Conservation (phyloP, 768 basidiomycete species). For the Tricholoma hemisulphureum region DNA sequence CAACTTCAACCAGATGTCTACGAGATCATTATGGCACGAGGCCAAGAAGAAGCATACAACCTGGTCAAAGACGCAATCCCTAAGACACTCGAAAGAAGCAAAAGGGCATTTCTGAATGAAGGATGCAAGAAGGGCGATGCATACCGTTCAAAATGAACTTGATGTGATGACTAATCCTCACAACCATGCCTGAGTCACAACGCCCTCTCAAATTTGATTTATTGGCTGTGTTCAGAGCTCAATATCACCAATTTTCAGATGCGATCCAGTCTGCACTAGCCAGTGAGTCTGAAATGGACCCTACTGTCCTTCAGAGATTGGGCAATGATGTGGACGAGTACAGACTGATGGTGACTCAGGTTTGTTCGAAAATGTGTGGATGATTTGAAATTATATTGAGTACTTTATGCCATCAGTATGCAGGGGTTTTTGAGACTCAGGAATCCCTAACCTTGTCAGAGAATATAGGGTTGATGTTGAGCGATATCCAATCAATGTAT, state of each 20-base stretch:
- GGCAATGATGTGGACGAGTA: conserved; percentile 7
- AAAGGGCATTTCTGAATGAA: too few relatives aligned
- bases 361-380: neutral
- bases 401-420: conserved; percentile 4
- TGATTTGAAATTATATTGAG: neutral
- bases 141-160: neutral
- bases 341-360: conserved; percentile 5
- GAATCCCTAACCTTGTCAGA: conserved; percentile 4
- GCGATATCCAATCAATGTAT: conserved; percentile 8
- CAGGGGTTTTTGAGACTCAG: conserved; percentile 6
- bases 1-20: too few relatives aligned
- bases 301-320: conserved; percentile 2
- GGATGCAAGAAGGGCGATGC: too few relatives aligned
- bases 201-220: neutral
- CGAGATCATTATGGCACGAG: too few relatives aligned
- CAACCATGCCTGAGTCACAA: neutral
- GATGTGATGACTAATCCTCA: neutral
- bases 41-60: too few relatives aligned
- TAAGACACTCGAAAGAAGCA: too few relatives aligned
- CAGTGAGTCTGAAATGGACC: conserved; percentile 2
- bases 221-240: neutral
- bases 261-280: neutral
- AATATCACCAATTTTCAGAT: neutral
- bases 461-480: conserved; percentile 12
- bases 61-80: too few relatives aligned